Percentiles rank a stretch among this genome's conserved stretches.
Conservation (phyloP, 2,329 filamentous ascomycete genomes). For the Trichoderma sp. region DNA sequence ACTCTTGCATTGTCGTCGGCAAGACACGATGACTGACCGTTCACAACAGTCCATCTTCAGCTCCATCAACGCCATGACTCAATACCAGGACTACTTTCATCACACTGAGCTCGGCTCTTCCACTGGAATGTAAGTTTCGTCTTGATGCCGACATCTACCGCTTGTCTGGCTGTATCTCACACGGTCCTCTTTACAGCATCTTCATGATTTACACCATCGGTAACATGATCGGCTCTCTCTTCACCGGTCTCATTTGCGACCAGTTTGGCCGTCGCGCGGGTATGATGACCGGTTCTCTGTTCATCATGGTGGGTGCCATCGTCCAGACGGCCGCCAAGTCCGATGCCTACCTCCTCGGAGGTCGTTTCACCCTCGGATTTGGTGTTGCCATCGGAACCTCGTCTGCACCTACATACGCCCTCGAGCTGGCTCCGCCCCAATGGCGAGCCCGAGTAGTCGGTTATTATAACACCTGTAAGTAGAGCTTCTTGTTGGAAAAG, state of each 20-base stretch:
- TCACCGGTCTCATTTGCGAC: constrained; percentile 45
- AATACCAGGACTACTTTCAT: constrained; percentile 33
- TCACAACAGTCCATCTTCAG: constrained; percentile 33
- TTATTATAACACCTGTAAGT: constrained; percentile 42
- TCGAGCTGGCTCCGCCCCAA: constrained; percentile 54
- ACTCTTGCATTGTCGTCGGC: not conserved
- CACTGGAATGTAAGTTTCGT: constrained; percentile 33
- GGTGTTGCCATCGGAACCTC: constrained; percentile 45
- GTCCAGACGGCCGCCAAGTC: constrained; percentile 41
- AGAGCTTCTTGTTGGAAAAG: not conserved
- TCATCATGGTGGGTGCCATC: constrained; percentile 45
- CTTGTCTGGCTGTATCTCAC: not conserved
- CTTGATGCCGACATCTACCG: not conserved
- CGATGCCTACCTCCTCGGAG: constrained; percentile 46
- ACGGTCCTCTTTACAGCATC: constrained; percentile 26
- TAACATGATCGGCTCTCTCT: constrained; percentile 42
- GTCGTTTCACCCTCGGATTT: constrained; percentile 59
- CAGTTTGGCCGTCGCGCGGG: constrained; percentile 43
- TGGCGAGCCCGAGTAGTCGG: constrained; percentile 49
- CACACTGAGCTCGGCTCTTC: constrained; percentile 31
- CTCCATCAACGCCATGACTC: constrained; percentile 36
- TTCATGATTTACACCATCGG: constrained; percentile 51
- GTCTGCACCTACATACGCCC: constrained; percentile 43
- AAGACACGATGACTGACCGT: not conserved
- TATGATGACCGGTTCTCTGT: constrained; percentile 42